Evolutionary conservation across 2,329 filamentous ascomycete genomes (phyloP), one percentile per base, ranked within the genome.

Genomic region (Leptographium procerum): DNA sequence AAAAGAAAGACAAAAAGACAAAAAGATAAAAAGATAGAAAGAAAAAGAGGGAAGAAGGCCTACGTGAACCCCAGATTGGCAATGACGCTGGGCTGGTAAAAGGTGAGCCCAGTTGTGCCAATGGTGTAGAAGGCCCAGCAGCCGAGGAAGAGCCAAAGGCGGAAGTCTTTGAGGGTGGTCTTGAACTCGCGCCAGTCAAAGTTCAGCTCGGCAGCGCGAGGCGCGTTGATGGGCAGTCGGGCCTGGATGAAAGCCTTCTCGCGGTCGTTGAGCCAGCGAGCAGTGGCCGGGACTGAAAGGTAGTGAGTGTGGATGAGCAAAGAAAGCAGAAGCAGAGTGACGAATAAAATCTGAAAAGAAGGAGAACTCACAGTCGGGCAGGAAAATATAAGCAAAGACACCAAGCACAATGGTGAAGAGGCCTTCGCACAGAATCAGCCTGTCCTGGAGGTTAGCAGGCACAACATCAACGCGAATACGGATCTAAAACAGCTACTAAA

Each of bases 351-450:
- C n/a, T n/a, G n/a, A n/a, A n/a, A n/a, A n/a, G n/a, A n/a, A n/a
- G n/a, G n/a, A n/a, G n/a, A n/a, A 58, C 71, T 62, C 65, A 77
- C 75, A 81, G 62, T 83, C 78, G 0, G 79, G 79, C 0, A 83
- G 69, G 0, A 77, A 57, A 56, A 83, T 80, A 68, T 76, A 81
- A 14, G 81, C 73, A 6, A 71, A 64, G 4, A 77, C 64, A 9
- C 78, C 76, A 0, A 77, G 52, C 2, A 76, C 55, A 9, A 81
- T 68, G 0, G 78, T 81, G 14, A 71, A 65, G 29, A 77, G 67
- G 4, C 77, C 77, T 65, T 81, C 77, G 6, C 67, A 64, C 1
- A 75, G 61, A 58, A 75, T 72, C 1, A 75, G 60, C 61, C 60
- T 61, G 40, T 22, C 1, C 4, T 24, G 52, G 14, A 4, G 43